Evolutionary conservation across 306 rosid genomes (phyloP), one percentile per base, ranked within the genome.

Genomic region (Lupinus albus): DNA sequence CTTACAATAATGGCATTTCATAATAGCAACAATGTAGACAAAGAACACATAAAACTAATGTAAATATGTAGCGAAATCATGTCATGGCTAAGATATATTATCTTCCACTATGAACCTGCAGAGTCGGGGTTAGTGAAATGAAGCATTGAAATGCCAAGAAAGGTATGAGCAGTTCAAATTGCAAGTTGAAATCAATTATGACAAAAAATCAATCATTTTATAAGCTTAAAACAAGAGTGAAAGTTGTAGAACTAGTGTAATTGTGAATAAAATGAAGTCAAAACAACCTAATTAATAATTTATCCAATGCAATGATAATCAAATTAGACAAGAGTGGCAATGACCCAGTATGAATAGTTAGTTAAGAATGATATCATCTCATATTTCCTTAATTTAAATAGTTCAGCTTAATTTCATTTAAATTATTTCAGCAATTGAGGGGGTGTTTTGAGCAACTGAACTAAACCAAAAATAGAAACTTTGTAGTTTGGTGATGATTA

Each of bases 241-340:
- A 71, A 47, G 17, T n/a, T 6, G 15, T 48, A 62, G 59, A 11
- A 25, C 12, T 15, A 17, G 3, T 47, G 8, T 33, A 74, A 62
- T 28, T 30, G 66, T 44, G 17, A 61, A 64, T 25, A 3, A 32
- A 73, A 76, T 17, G 25, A 68, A 73, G 71, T 68, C 76, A 68
- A 45, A 64, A 54, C 41, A 28, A 14, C 64, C 28, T 14, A n/a
- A 17, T 30, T 12, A 64, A 14, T 46, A 32, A 55, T 47, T 73
- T 28, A 32, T 56, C 63, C 44, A 73, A 65, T 73, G 52, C 45
- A 46, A 47, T 61, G 21, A 61, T 25, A 46, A 16, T 56, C 36
- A 13, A 70, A 64, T 58, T 55, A 16, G 42, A 47, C 53, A 41
- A 54, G 38, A 78, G 55, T 54, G 5, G 14, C 66, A 25, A 56